phyloP scores from a whole-genome alignment of 225 moss, liverwort and hornwort genomes.

The Antitrichia curtipendula region DNA sequence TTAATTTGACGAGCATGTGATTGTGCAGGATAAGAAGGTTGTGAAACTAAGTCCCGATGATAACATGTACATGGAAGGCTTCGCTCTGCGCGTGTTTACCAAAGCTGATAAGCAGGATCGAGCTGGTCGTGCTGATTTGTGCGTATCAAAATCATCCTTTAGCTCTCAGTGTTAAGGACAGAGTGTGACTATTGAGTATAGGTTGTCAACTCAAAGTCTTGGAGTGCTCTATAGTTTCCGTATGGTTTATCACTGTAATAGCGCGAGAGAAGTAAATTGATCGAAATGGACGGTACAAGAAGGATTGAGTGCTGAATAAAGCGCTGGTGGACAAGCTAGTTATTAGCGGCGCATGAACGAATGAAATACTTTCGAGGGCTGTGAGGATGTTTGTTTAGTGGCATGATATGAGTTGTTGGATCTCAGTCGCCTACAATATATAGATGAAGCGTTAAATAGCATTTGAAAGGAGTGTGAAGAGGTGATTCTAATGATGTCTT shows the following conservation, averaged over 20 bases:
- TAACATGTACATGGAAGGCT: slow-evolving; percentile 93
- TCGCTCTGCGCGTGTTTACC: slow-evolving; percentile 80
- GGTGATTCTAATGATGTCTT: background rate
- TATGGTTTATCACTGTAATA: background rate
- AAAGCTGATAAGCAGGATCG: slow-evolving; percentile 99
- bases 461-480: background rate
- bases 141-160: background rate
- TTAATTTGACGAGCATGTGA: background rate
- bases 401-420: background rate
- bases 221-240: background rate
- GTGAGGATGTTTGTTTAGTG: background rate
- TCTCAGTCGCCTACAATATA: background rate
- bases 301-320: background rate
- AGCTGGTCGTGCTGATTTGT: slow-evolving; percentile 96
- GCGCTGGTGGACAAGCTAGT: background rate
- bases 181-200: background rate
- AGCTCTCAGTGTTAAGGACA: background rate
- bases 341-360: background rate
- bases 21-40: slow-evolving; percentile 78
- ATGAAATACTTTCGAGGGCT: background rate
- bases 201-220: slow-evolving; percentile 3
- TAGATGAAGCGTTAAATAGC: background rate
- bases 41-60: slow-evolving; percentile 86
- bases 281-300: background rate
- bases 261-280: background rate